These are phyloP conservation scores for Penicillium tannophilum DNA, from an alignment of 495 filamentous ascomycete genomes.

Conservation along the genomic window DNA sequence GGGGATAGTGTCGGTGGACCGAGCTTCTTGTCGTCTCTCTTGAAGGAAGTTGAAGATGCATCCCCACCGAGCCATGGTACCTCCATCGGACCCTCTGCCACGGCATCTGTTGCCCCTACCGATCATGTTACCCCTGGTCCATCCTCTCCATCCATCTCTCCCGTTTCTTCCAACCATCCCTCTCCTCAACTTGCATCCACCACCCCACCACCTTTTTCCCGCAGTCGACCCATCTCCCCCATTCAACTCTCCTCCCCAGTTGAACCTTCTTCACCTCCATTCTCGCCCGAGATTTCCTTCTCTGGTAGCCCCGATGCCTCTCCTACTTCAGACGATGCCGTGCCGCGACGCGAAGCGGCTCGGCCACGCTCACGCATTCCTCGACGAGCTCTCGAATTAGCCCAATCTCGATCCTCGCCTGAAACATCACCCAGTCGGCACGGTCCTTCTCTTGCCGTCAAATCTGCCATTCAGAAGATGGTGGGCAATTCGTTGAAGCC, in stretches of 20 bases:
- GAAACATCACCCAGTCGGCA: constrained; percentile 57
- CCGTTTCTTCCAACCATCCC: constrained; percentile 64
- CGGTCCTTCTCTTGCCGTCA: constrained; percentile 65
- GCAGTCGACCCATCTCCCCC: constrained; percentile 66
- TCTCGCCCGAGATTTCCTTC: constrained; percentile 52
- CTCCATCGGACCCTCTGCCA: constrained; percentile 48
- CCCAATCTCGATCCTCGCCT: constrained; percentile 40
- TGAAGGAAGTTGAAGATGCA: constrained; percentile 84
- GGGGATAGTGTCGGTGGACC: constrained; percentile 46
- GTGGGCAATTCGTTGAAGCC: constrained; percentile 77
- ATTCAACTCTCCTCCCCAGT: constrained; percentile 65
- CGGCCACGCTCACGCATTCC: constrained; percentile 34
- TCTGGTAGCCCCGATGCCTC: constrained; percentile 25
- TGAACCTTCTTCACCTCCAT: constrained; percentile 62
- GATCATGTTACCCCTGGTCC: constrained; percentile 54
- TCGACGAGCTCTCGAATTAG: constrained; percentile 35
- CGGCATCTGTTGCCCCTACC: constrained; percentile 43
- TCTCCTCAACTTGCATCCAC: constrained; percentile 70
- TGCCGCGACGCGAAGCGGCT: constrained; percentile 4
- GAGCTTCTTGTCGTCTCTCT: constrained; percentile 76
- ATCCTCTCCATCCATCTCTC: constrained; percentile 76
- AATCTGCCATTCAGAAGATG: constrained; percentile 77
- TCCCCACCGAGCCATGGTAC: constrained; percentile 55
- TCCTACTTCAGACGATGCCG: constrained; percentile 14
- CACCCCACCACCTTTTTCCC: constrained; percentile 70